A percentile compares a stretch with the other conserved stretches of the same genome.
Conservation (phyloP, 1,284 basidiomycete genomes). For the Ceratobasidium papillatum region DNA sequence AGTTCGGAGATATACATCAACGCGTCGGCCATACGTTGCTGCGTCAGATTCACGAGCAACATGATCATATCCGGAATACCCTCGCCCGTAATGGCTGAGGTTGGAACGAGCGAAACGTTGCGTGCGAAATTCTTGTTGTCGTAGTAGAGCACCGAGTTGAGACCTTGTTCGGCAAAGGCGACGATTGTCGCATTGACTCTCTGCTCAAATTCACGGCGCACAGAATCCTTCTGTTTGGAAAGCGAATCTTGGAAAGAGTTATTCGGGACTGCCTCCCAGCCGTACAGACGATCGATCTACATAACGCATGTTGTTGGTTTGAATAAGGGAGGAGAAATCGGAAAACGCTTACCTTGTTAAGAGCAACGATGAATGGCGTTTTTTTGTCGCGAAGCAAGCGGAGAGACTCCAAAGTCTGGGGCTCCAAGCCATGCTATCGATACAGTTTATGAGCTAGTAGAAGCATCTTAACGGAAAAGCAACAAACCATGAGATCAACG, state of each 20-base stretch:
- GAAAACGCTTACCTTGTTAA: conserved; percentile 81
- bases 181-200: conserved; percentile 86
- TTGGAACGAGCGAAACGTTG: conserved; percentile 96
- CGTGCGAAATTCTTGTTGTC: conserved; percentile 96
- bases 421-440: conserved; percentile 90
- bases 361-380: conserved; percentile 98
- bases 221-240: conserved; percentile 81
- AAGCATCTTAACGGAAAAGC: conserved; percentile 1
- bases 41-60: conserved; percentile 96
- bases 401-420: conserved; percentile 96
- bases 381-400: conserved; percentile 92
- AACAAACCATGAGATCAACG: conserved; percentile 93
- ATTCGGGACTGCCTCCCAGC: conserved; percentile 92
- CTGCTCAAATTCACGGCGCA: conserved; percentile 93
- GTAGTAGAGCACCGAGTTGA: conserved; percentile 96
- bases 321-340: background rate
- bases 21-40: conserved; percentile 96
- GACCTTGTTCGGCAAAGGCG: conserved; percentile 96
- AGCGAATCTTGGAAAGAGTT: conserved; percentile 92
- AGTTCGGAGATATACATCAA: conserved; percentile 99
- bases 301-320: conserved; percentile 43
- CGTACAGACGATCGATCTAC: conserved; percentile 96
- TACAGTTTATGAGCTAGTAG: conserved; percentile 34
- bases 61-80: conserved; percentile 99
- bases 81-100: conserved; percentile 97